Evolutionary conservation across 805 yeast genomes (phyloP), one percentile per base, ranked within the genome.

Genomic region (Candida nemodendra): DNA sequence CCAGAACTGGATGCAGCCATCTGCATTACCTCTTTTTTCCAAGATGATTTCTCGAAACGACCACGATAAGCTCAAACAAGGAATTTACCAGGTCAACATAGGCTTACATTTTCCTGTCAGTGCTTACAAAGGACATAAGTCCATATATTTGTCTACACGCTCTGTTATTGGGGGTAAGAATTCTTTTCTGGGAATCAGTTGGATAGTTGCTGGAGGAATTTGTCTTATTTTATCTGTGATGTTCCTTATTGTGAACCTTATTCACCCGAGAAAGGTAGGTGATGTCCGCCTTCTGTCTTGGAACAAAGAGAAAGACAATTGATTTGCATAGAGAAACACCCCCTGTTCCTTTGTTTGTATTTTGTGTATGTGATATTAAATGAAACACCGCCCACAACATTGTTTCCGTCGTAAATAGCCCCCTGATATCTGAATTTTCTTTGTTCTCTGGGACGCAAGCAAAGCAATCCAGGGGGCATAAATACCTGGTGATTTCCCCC

Each of bases 1-100:
- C 44, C 91, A 84, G 53, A 85, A 84, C 50, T 85, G 95, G 95
- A 84, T 85, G 91, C 73, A 87, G 44, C 80, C 91, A 2, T 80
- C 90, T 5, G 93, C 87, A 0, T 68, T 85, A 43, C 74, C 90
- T 13, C 65, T 69, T 15, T 82, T 82, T 57, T 74, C 80, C 47
- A 84, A 84, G 59, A 61, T 85, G 59, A 77, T 78, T 9, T 68
- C 76, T 37, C 71, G 85, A 56, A 84, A 83, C 54, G 79, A 76
- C 43, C 56, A 77, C 32, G 81, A 78, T 27, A 61, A 62, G 2
- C 59, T 84, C 44, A 54, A 61, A 9, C 65, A 68, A 4, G 93
- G 93, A 27, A 68, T 68, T 9, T 85, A 84, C 54, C 78, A 82
- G 59, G 65, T 81, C 15, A 64, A 72, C 27, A 71, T 82, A 27